These are phyloP conservation scores for Huntiella bhutanensis DNA, from an alignment of 2,329 filamentous ascomycete species.

Conservation along the genomic window DNA sequence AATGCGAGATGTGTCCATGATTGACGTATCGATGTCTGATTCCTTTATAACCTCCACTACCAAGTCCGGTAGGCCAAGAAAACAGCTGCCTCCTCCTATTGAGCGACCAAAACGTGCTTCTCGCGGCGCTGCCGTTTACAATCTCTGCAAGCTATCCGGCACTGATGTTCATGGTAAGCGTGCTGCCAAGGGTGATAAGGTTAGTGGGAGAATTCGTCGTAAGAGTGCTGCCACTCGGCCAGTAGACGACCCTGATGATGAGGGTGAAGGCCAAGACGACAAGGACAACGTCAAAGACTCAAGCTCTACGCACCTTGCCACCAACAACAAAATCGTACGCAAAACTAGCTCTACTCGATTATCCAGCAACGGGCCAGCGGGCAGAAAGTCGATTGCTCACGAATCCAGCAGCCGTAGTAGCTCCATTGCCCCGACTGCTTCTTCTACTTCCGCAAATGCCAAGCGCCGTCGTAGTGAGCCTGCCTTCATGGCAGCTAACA, in stretches of 20 bases:
- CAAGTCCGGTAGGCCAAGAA: conserved; percentile 14
- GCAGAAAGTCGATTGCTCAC: no score
- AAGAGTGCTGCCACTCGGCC: conserved; percentile 1
- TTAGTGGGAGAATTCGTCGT: conserved; percentile 26
- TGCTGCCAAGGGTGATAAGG: conserved; percentile 31
- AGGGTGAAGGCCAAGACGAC: not conserved
- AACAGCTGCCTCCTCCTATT: not conserved
- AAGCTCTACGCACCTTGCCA: conserved; percentile 18
- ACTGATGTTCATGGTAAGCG: conserved; percentile 41
- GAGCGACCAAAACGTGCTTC: conserved; percentile 13
- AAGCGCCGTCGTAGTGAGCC: conserved; percentile 6
- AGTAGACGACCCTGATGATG: not conserved
- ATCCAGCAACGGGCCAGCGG: not conserved
- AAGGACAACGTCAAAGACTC: conserved; percentile 12
- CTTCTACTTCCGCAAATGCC: not conserved
- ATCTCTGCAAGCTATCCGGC: conserved; percentile 42
- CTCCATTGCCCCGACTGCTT: conserved; percentile 22
- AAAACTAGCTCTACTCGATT: conserved; percentile 10
- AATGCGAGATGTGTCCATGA: conserved; percentile 22
- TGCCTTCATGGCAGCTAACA: not conserved
- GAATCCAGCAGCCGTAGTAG: conserved; percentile 2
- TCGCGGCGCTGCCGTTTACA: conserved; percentile 28
- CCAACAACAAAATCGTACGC: conserved; percentile 23
- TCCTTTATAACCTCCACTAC: conserved; percentile 20
- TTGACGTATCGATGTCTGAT: conserved; percentile 26